Conservation (phyloP, 2,329 filamentous ascomycete species). For the Fusarium acutatum region DNA sequence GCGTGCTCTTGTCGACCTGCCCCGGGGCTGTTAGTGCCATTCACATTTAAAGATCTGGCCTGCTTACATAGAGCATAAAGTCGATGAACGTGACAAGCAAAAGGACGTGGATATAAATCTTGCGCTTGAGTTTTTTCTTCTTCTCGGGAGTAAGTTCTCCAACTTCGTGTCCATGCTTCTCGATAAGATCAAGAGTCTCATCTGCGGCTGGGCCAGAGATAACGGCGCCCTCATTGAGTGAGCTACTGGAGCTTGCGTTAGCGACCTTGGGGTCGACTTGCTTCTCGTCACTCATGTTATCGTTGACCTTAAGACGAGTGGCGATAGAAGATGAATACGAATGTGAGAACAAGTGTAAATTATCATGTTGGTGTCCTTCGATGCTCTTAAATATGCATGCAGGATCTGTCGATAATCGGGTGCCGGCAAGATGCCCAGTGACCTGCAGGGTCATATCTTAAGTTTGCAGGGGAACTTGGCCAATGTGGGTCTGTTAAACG, state of each 20-base stretch:
- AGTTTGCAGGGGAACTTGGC: neutral
- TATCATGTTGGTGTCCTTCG: neutral
- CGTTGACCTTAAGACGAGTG: neutral
- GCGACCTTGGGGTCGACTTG: neutral
- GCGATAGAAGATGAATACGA: too few species aligned
- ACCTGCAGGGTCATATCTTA: neutral
- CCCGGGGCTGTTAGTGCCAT: fast-evolving
- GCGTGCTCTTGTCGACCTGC: neutral
- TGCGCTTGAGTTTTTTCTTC: neutral
- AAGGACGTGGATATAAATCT: neutral
- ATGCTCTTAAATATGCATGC: neutral
- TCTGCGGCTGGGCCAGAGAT: neutral
- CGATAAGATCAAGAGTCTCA: neutral
- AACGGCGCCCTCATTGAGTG: neutral
- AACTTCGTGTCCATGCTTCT: neutral
- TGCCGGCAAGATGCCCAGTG: neutral
- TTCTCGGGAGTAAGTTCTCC: neutral
- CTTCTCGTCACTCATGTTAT: neutral
- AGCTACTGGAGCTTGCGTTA: neutral
- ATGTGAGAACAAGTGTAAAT: neutral
- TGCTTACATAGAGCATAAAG: neutral
- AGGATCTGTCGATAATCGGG: neutral
- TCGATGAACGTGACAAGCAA: neutral
- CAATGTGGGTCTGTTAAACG: neutral
- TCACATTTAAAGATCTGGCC: fast-evolving